Conservation (phyloP, 208 protist species). For the Leishmania tropica region DNA sequence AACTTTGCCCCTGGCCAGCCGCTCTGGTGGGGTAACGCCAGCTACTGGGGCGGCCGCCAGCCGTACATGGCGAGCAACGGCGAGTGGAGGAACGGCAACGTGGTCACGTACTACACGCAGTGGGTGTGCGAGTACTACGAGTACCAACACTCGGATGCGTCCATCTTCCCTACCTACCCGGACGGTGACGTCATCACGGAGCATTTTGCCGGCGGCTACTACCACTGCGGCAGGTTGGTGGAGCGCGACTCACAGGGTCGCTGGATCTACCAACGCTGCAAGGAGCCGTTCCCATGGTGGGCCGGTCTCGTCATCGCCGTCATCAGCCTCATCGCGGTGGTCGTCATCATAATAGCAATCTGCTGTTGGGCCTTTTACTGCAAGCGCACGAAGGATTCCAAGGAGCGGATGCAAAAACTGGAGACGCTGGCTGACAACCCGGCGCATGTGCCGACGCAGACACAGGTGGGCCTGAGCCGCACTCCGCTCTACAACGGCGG, state of each 20-base stretch:
- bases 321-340: conserved; percentile 28
- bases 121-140: conserved; percentile 74
- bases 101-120: conserved; percentile 42
- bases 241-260: conserved; percentile 35
- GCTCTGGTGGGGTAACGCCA: conserved; percentile 42
- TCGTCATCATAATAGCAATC: conserved; percentile 45
- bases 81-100: conserved; percentile 50
- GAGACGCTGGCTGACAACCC: conserved; percentile 45
- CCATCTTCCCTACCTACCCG: conserved; percentile 56
- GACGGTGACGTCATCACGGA: conserved; percentile 47
- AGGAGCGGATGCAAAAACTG: conserved; percentile 34
- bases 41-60: conserved; percentile 52
- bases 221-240: conserved; percentile 44
- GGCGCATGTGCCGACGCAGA: conserved; percentile 56
- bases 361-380: conserved; percentile 46
- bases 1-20: conserved; percentile 41
- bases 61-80: conserved; percentile 38
- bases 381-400: conserved; percentile 34
- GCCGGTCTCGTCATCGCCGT: conserved; percentile 50
- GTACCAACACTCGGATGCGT: conserved; percentile 44
- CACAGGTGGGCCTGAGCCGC: conserved; percentile 51
- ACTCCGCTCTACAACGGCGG: conserved; percentile 8
- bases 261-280: conserved; percentile 50
- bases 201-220: conserved; percentile 8
- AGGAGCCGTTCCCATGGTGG: conserved; percentile 58